Base-by-base conservation (phyloP, 73 alveolate genomes). In the Paramecium primaurelia region DNA sequence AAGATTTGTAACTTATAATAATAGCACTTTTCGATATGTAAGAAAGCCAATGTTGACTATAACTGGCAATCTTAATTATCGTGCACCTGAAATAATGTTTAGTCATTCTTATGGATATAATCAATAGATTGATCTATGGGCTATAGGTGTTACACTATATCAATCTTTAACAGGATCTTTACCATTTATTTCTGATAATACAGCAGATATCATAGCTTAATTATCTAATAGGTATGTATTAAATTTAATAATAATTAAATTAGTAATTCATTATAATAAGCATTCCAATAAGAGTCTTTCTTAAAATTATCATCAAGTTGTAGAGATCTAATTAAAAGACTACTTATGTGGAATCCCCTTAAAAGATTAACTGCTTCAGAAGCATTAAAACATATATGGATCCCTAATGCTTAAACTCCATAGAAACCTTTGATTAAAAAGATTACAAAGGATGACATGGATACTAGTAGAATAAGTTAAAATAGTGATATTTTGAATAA, bases 301-400 rank as follows among this genome's bases (percentile, higher is more conserved):
- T 45, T 75, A 37, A 22, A 18, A 14, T 37, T 75, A 30, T 34
- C 88, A 40, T n/a, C 42, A 10, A 37, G 68, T 26, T 75, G 88
- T 8, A 75, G 88, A 75, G 88, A 75, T 40, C 34, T 75, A 2
- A 10, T 75, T 5, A 75, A 75, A 75, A 37, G 88, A 9, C 58
- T 75, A 1, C 10, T 75, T 0, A 40, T 40, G 60, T 75, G 88
- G 88, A 75, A 75, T 37, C 88, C 88, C 3, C 88, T 75, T n/a
- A 37, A 75, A 40, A 75, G 88, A 75, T 40, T 75, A 26, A 75
- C 58, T 9, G 58, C 88, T 34, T 75, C 49, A 3, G 88, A 75
- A n/a, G 88, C 88, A 32, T 75, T 75, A 45, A 75, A 40, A 40
- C 88, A 75, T 38, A 75, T 75, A 9, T 75, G 88, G 88, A 75